Percentiles rank a stretch among this genome's conserved stretches.
These are phyloP conservation scores for Lycium ferocissimum DNA, from an alignment of 257 asterid species.

Conservation along the genomic window DNA sequence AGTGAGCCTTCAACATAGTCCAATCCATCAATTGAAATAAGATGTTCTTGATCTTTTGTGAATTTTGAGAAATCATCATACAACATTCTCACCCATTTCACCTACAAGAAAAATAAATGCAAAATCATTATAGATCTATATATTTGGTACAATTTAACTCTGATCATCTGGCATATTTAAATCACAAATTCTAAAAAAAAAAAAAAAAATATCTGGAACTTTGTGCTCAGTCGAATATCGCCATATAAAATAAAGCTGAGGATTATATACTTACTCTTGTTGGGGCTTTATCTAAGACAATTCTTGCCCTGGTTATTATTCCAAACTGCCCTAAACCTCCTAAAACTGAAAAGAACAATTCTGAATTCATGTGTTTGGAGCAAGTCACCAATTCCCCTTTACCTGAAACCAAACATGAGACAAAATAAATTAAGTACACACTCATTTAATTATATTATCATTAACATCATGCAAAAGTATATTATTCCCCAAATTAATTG, in stretches of 20 bases:
- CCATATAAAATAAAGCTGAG: too few species aligned
- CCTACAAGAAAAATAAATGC: slow-evolving; percentile 31
- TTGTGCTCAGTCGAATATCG: too few species aligned
- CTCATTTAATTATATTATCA: too few species aligned
- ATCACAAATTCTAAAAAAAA: too few species aligned
- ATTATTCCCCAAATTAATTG: too few species aligned
- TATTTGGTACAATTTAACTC: too few species aligned
- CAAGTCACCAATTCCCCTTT: slow-evolving; percentile 57
- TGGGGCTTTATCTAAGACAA: slow-evolving; percentile 47
- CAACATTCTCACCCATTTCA: slow-evolving; percentile 56
- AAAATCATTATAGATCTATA: too few species aligned
- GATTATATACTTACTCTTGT: slow-evolving; percentile 40
- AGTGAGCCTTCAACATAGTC: slow-evolving; percentile 53
- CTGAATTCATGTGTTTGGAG: slow-evolving; percentile 46
- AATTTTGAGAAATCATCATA: slow-evolving; percentile 49
- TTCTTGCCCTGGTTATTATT: background rate
- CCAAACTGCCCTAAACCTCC: slow-evolving; percentile 52
- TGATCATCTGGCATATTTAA: too few species aligned
- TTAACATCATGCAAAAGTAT: too few species aligned
- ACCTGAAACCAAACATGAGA: slow-evolving; percentile 38
- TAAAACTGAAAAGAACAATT: slow-evolving; percentile 54
- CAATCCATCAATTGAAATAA: slow-evolving; percentile 33
- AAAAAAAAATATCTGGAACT: too few species aligned
- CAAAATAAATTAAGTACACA: background rate
- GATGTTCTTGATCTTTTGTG: slow-evolving; percentile 53